Evolutionary conservation across 2,329 filamentous ascomycete species (phyloP), one percentile per base, ranked within the genome.

Genomic region (Calonectria naviculata): DNA sequence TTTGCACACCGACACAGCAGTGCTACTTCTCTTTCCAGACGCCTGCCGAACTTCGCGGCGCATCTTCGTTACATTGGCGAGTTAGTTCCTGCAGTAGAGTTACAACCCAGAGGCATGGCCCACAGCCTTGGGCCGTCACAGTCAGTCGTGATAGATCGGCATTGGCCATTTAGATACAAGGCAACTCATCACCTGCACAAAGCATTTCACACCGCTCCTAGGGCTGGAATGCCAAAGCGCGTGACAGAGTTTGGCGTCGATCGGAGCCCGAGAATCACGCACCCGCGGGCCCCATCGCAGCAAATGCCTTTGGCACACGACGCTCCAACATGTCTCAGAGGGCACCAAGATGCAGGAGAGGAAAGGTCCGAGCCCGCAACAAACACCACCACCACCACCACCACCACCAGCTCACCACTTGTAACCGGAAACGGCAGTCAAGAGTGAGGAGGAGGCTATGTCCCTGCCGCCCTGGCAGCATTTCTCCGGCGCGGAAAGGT

Each of bases 1-100:
- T 4, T 31, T 38, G 56, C 56, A 61, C 56, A 61, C 56, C 56
- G 56, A 61, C 56, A 41, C 38, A 44, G 36, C 41, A 24, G n/a
- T 44, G 21, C 36, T 28, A 61, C 38, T 61, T 61, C 38, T 61
- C 56, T 61, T 44, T 61, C 38, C 8, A 61, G 38, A 44, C 36
- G 56, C 36, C 38, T 61, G 56, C 56, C 56, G 36, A 61, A 44
- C 26, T 10, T 61, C 26, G 56, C 26, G 12, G 56, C 36, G 56
- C 17, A 28, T 24, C 26, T 31, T 31, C 36, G 56, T 61, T 61
- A 61, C 56, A 61, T 61, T 44, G 56, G 36, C 36, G 52, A 42
- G 31, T 42, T 61, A 61, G 56, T 61, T 61, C 56, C 56, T 61
- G 56, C 56, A 61, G 56, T 41, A 61, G 38, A 61, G 38, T 44